A percentile compares a stretch with the other conserved stretches of the same genome.
phyloP scores from a whole-genome alignment of 2,329 filamentous ascomycete genomes.

The Akanthomyces lecanii region DNA sequence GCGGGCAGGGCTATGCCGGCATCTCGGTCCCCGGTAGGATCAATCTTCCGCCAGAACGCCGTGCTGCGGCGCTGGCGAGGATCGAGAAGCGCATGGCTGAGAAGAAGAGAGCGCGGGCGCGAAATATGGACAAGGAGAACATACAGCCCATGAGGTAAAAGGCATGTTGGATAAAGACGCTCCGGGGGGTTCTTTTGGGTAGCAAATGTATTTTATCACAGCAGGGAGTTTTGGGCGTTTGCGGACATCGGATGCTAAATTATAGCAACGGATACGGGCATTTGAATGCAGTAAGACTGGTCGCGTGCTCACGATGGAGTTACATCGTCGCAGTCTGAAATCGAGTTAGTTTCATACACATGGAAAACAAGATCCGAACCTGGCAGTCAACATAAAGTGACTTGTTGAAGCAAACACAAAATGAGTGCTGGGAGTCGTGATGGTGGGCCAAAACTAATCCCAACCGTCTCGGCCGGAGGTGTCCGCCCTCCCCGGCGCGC shows the following conservation, averaged over 20 bases:
- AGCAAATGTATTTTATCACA: slow-evolving; percentile 1
- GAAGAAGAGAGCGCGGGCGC: slow-evolving; percentile 37
- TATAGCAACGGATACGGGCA: not conserved
- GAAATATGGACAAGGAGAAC: slow-evolving; percentile 49
- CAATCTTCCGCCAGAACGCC: slow-evolving; percentile 46
- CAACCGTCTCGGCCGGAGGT: not conserved
- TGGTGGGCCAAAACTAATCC: not conserved
- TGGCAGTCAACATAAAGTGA: too few relatives aligned
- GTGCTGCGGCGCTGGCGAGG: slow-evolving; percentile 50
- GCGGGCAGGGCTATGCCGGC: slow-evolving; percentile 30
- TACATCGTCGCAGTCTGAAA: not conserved
- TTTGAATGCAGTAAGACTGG: not conserved
- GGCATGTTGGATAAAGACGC: too few relatives aligned
- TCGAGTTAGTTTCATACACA: not conserved
- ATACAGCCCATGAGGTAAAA: slow-evolving; percentile 32
- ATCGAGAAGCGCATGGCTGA: slow-evolving; percentile 52
- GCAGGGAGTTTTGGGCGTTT: slow-evolving; percentile 15
- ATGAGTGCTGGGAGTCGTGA: not conserved
- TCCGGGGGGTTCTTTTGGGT: slow-evolving; percentile 1
- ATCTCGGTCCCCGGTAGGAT: slow-evolving; percentile 39
- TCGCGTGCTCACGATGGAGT: not conserved
- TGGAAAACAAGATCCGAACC: too few relatives aligned
- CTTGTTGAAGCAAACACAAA: too few relatives aligned
- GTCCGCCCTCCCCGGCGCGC: not conserved
- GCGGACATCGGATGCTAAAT: not conserved